These are phyloP conservation scores for Mortierella alpina DNA, from an alignment of 192 early-diverging fungal species.

Conservation along the genomic window DNA sequence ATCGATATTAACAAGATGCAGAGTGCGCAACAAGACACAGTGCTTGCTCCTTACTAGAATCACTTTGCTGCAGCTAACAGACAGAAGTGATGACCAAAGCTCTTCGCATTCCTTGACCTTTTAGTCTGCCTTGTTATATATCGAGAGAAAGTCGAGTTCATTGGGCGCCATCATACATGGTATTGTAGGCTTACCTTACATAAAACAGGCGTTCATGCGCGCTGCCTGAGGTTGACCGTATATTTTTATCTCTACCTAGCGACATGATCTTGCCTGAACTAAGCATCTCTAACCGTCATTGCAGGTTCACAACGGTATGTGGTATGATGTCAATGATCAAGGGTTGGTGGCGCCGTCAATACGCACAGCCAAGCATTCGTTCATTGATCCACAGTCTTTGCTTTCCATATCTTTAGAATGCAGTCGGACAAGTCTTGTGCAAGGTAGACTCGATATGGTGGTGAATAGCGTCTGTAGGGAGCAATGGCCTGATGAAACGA, in stretches of 20 bases:
- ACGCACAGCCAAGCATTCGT: not conserved
- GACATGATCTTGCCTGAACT: conserved; percentile 17
- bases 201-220: not conserved
- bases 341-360: not conserved
- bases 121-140: conserved; percentile 21
- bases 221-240: not conserved
- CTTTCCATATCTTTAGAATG: conserved; percentile 3
- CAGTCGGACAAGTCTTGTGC: conserved; percentile 26
- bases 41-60: not conserved
- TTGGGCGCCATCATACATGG: conserved; percentile 32
- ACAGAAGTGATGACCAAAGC: not conserved
- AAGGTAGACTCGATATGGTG: conserved; percentile 14
- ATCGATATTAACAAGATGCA: conserved; percentile 14
- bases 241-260: not conserved
- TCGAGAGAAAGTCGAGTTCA: not conserved
- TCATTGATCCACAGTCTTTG: not conserved
- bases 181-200: not conserved
- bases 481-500: no score
- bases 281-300: conserved; percentile 25
- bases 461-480: not conserved
- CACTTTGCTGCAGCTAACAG: not conserved
- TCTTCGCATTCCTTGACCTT: not conserved
- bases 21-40: not conserved
- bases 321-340: not conserved
- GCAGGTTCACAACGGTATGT: conserved; percentile 17